Evolutionary conservation across 2,329 filamentous ascomycete genomes (phyloP).

Genomic region (Dactylellina haptotyla): DNA sequence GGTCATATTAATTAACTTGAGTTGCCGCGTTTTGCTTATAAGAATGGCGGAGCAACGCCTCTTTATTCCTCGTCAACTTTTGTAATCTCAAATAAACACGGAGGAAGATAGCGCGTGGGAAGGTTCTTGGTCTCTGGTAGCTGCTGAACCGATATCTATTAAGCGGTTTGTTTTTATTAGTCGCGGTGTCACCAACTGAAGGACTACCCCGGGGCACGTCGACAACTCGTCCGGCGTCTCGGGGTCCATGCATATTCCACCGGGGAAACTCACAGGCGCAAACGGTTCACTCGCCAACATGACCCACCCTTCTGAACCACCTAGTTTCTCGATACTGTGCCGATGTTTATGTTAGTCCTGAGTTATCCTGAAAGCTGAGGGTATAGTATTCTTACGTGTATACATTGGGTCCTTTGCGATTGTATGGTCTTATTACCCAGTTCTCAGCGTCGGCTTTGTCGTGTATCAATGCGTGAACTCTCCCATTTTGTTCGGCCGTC

Average conservation of each 20-base stretch:
- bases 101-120: conserved; percentile 15
- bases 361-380: background rate
- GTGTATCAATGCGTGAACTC: conserved; percentile 23
- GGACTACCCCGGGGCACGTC: too few relatives aligned
- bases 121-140: conserved; percentile 14
- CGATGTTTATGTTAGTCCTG: background rate
- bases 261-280: conserved; percentile 17
- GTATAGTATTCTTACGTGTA: conserved; percentile 22
- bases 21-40: too few relatives aligned
- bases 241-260: background rate
- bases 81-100: conserved; percentile 23
- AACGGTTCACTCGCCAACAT: conserved; percentile 23
- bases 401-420: conserved; percentile 20
- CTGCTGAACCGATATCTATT: conserved; percentile 22
- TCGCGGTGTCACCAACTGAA: background rate
- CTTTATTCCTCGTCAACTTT: conserved; percentile 14
- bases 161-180: background rate
- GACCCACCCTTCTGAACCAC: conserved; percentile 16
- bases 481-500: conserved; percentile 29
- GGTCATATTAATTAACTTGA: too few relatives aligned
- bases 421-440: conserved; percentile 29
- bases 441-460: background rate
- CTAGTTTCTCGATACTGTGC: conserved; percentile 21
- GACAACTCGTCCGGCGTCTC: too few relatives aligned
- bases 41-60: too few relatives aligned